These are phyloP conservation scores for Podila epigama DNA, from an alignment of 192 early-diverging fungal genomes.

Conservation along the genomic window DNA sequence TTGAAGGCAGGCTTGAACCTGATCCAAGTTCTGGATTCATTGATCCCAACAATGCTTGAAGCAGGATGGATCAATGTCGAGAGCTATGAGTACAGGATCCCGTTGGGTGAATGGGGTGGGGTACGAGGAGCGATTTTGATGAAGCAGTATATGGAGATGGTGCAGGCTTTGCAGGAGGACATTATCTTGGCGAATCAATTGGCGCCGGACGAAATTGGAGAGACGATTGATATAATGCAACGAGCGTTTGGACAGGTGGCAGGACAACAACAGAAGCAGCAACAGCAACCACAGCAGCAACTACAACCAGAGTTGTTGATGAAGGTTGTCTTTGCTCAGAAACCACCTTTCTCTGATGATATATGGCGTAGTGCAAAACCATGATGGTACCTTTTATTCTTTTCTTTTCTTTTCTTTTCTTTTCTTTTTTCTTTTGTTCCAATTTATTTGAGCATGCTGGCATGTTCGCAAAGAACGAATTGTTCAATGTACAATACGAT, in stretches of 20 bases:
- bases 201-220: constrained; percentile 35
- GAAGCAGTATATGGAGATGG: constrained; percentile 28
- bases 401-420: no score
- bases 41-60: constrained; percentile 37
- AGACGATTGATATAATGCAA: constrained; percentile 30
- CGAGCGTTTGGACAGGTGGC: constrained; percentile 9
- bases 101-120: constrained; percentile 40
- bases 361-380: no score
- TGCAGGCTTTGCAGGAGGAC: constrained; percentile 25
- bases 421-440: no score
- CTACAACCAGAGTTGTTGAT: constrained; percentile 25
- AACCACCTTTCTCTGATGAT: constrained; percentile 39
- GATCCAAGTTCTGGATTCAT: constrained; percentile 31
- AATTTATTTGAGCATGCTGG: no score
- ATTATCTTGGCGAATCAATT: constrained; percentile 36
- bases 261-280: no score
- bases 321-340: constrained; percentile 46
- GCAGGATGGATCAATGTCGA: constrained; percentile 46
- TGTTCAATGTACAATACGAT: no score
- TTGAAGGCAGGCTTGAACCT: constrained; percentile 39
- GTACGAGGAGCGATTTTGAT: constrained; percentile 19
- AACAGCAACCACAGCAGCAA: no score
- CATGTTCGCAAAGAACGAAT: no score
- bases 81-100: constrained; percentile 44
- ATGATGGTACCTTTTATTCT: no score